Percentiles rank a stretch among this genome's conserved stretches.
These are phyloP conservation scores for Calonectria pauciramosa DNA, from an alignment of 2,329 filamentous ascomycete species.

Conservation along the genomic window DNA sequence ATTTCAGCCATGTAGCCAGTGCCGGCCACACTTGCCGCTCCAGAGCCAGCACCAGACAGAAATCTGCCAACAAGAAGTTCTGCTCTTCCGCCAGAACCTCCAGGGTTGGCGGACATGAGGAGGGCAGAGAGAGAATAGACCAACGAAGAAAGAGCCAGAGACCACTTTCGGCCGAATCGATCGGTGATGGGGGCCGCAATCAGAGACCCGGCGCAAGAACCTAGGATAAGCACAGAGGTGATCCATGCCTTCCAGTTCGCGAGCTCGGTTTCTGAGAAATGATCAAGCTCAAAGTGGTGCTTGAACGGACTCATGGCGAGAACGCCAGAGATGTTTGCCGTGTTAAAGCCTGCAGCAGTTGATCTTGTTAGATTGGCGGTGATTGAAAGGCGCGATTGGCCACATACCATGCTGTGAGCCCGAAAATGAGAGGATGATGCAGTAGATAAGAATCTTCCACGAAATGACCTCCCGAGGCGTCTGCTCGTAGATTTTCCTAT, in stretches of 20 bases:
- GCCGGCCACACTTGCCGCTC: slow-evolving; percentile 21
- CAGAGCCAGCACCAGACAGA: slow-evolving; percentile 21
- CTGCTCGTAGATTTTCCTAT: slow-evolving; percentile 13
- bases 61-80: slow-evolving; percentile 17
- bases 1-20: slow-evolving; percentile 26
- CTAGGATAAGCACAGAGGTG: slow-evolving; percentile 20
- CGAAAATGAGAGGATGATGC: slow-evolving; percentile 25
- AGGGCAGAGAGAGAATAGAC: slow-evolving; percentile 16
- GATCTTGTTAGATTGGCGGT: background rate
- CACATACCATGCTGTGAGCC: slow-evolving; percentile 22
- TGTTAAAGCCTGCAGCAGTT: slow-evolving; percentile 16
- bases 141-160: slow-evolving; percentile 11
- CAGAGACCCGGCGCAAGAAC: slow-evolving; percentile 18
- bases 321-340: slow-evolving; percentile 24
- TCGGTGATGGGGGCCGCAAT: slow-evolving; percentile 19
- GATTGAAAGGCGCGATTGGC: too few relatives aligned
- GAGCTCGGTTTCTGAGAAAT: background rate
- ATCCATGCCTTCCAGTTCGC: slow-evolving; percentile 26
- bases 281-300: slow-evolving; percentile 12
- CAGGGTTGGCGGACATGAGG: slow-evolving; percentile 23
- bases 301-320: slow-evolving; percentile 23
- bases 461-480: slow-evolving; percentile 21
- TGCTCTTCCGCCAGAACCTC: background rate
- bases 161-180: slow-evolving; percentile 16
- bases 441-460: slow-evolving; percentile 27